phyloP scores from a whole-genome alignment of 805 yeast genomes.

The Candida boleticola region DNA sequence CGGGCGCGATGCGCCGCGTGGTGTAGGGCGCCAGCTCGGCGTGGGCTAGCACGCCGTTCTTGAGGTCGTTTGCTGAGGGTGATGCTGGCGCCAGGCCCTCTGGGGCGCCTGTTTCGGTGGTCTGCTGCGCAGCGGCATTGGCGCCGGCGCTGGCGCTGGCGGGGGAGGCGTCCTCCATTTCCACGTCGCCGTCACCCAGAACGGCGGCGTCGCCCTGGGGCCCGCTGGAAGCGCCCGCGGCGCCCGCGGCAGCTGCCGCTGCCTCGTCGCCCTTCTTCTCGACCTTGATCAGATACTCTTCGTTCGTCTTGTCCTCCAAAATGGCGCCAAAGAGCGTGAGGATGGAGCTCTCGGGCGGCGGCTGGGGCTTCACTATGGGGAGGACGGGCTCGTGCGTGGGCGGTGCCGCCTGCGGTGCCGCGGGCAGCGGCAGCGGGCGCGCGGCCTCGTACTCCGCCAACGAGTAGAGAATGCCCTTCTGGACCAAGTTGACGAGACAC shows the following conservation, averaged over 20 bases:
- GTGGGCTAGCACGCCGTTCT: neutral
- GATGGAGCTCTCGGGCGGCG: constrained; percentile 17
- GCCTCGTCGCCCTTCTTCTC: constrained; percentile 5
- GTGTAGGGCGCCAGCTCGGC: constrained; percentile 9
- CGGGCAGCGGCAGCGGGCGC: too few species aligned
- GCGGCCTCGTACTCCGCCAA: constrained; percentile 59
- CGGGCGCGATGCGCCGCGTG: constrained; percentile 39
- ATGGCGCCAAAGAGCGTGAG: constrained; percentile 58
- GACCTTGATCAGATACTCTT: constrained; percentile 3
- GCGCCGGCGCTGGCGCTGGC: neutral
- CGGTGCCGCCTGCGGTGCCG: too few species aligned
- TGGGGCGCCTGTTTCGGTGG: neutral
- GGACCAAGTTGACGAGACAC: constrained; percentile 75
- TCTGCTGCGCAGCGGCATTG: neutral
- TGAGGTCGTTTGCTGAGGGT: neutral
- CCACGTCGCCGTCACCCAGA: too few species aligned
- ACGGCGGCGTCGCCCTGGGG: neutral
- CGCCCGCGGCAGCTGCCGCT: neutral
- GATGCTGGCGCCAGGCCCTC: constrained; percentile 3
- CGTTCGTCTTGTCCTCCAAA: constrained; percentile 37
- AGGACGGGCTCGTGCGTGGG: constrained; percentile 10
- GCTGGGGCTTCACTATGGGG: neutral
- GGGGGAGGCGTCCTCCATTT: constrained; percentile 3
- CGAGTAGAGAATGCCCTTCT: constrained; percentile 79
- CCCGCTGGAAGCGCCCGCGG: neutral